These are phyloP conservation scores for Gamsiella multidivaricata DNA, from an alignment of 192 early-diverging fungal species.

Conservation along the genomic window DNA sequence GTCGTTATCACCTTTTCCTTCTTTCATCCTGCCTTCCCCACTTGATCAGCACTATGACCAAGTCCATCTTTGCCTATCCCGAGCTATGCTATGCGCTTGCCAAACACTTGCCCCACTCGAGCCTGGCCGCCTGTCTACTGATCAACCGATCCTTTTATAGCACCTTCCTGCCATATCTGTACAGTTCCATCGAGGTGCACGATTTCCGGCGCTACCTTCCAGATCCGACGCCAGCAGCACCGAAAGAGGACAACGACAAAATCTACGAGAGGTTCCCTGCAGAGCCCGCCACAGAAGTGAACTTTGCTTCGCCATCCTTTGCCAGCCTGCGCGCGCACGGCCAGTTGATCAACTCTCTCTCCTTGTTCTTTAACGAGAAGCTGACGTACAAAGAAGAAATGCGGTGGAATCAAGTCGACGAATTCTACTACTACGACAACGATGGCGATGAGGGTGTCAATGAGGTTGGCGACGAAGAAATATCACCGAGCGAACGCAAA, in stretches of 20 bases:
- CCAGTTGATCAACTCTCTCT: not conserved
- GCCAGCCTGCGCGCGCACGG: not conserved
- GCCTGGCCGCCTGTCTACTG: constrained; percentile 5
- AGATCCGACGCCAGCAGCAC: not conserved
- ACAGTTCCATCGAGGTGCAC: not conserved
- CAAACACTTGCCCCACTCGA: not conserved
- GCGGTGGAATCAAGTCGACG: not conserved
- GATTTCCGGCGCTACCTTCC: not conserved
- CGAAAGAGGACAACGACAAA: not conserved
- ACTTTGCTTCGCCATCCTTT: not conserved
- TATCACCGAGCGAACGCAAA: too few species aligned
- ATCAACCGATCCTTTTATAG: not conserved
- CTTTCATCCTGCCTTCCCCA: too few species aligned
- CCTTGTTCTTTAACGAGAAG: not conserved
- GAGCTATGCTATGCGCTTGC: not conserved
- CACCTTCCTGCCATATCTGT: not conserved
- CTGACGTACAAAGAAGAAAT: not conserved
- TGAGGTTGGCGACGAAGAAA: too few species aligned
- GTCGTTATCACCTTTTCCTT: too few species aligned
- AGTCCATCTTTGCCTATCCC: constrained; percentile 9
- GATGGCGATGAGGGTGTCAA: too few species aligned
- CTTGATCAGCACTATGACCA: not conserved
- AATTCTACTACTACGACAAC: too few species aligned
- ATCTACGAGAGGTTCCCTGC: not conserved
- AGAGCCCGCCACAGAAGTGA: too few species aligned